A percentile compares a stretch with the other conserved stretches of the same genome.
These are phyloP conservation scores for Barnettozyma pratensis DNA, from an alignment of 805 yeast genomes.

Conservation along the genomic window DNA sequence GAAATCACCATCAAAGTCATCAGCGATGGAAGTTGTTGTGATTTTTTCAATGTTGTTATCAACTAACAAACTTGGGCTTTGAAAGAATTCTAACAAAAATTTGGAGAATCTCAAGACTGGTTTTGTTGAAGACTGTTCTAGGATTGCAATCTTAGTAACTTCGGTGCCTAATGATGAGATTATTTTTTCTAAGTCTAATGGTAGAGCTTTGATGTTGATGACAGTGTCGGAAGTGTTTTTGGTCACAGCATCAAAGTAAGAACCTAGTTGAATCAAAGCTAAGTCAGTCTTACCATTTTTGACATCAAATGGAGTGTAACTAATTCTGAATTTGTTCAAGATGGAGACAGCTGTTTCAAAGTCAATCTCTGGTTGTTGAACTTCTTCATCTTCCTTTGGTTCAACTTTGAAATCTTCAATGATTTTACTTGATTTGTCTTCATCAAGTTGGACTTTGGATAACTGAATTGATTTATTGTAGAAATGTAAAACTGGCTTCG, in stretches of 20 bases:
- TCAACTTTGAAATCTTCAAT: conserved; percentile 5
- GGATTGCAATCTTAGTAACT: conserved; percentile 47
- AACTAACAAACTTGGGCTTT: conserved; percentile 43
- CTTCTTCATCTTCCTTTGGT: conserved; percentile 1
- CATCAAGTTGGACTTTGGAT: conserved; percentile 1
- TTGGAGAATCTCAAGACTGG: conserved; percentile 53
- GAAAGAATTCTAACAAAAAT: conserved; percentile 69
- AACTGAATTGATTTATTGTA: conserved; percentile 31
- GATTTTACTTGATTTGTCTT: background rate
- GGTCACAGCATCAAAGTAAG: conserved; percentile 40
- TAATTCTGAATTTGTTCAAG: conserved; percentile 1
- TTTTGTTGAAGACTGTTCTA: conserved; percentile 46
- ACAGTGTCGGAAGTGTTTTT: conserved; percentile 33
- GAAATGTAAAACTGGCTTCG: conserved; percentile 69
- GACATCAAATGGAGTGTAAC: conserved; percentile 5
- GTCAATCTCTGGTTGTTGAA: conserved; percentile 5
- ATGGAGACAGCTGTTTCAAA: conserved; percentile 3
- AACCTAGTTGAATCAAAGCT: conserved; percentile 45
- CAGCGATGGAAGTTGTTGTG: conserved; percentile 51
- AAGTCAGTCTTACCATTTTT: conserved; percentile 1
- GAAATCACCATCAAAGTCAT: conserved; percentile 17
- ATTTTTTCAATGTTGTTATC: conserved; percentile 43
- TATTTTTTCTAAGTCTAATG: conserved; percentile 40
- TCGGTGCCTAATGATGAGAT: conserved; percentile 47
- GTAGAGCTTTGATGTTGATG: conserved; percentile 67